Evolutionary conservation across 140 eudicot genomes (phyloP).

Genomic region (Stevia rebaudiana): DNA sequence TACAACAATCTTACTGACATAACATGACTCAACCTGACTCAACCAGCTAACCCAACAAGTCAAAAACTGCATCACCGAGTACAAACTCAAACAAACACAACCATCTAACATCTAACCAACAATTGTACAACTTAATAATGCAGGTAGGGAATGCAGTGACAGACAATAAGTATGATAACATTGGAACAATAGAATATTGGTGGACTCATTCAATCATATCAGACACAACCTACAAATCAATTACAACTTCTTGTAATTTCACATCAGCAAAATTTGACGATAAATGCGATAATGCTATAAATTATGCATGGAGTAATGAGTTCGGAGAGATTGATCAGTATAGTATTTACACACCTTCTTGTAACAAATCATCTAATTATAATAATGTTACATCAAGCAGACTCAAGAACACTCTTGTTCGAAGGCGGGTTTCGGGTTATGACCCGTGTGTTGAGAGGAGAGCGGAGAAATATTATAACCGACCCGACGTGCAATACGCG

Average conservation of each 20-base stretch:
- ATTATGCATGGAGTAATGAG: slow-evolving; percentile 51
- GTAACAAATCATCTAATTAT: slow-evolving; percentile 26
- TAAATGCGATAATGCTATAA: slow-evolving; percentile 48
- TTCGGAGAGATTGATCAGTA: slow-evolving; percentile 71
- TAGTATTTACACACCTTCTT: slow-evolving; percentile 63
- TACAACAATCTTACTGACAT: not conserved
- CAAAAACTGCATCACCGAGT: not conserved
- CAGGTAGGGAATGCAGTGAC: slow-evolving; percentile 93
- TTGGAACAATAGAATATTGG: slow-evolving; percentile 69
- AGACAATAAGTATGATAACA: slow-evolving; percentile 55
- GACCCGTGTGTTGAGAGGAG: slow-evolving; percentile 82
- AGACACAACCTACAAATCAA: slow-evolving; percentile 44
- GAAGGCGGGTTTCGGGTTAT: slow-evolving; percentile 44
- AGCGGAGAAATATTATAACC: slow-evolving; percentile 68
- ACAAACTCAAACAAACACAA: no score
- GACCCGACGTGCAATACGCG: slow-evolving; percentile 73
- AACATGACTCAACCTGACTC: no score
- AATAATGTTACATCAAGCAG: slow-evolving; percentile 15
- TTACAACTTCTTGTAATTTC: slow-evolving; percentile 48
- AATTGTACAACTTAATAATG: not conserved
- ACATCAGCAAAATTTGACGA: slow-evolving; percentile 21
- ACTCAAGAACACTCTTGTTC: slow-evolving; percentile 46
- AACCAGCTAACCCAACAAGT: not conserved
- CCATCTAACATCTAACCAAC: not conserved
- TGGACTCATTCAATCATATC: slow-evolving; percentile 83